These are phyloP conservation scores for Podospora fimiseda DNA, from an alignment of 495 filamentous ascomycete species.

Conservation along the genomic window DNA sequence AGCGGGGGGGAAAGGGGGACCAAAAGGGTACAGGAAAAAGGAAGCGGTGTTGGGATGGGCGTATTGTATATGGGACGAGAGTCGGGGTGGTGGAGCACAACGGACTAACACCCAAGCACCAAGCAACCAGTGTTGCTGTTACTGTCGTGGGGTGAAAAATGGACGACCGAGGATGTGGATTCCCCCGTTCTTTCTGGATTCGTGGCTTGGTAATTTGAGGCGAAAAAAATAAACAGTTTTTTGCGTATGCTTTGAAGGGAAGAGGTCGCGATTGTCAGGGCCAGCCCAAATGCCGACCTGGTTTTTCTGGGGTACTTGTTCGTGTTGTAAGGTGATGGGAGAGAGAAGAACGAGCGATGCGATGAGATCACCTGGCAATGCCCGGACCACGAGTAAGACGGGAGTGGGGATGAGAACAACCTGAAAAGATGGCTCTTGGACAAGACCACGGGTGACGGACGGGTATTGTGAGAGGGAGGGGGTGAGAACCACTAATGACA, in stretches of 20 bases:
- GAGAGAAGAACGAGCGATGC: slow-evolving; percentile 10
- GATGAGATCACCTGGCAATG: slow-evolving; percentile 15
- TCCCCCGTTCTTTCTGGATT: background rate
- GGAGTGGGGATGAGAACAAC: background rate
- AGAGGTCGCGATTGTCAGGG: slow-evolving; percentile 23
- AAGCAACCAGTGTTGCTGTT: slow-evolving; percentile 14
- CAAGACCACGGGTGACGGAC: background rate
- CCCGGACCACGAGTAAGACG: background rate
- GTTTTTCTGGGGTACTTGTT: slow-evolving; percentile 7
- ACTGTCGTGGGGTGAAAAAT: slow-evolving; percentile 4
- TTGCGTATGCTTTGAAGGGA: background rate
- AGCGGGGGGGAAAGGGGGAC: slow-evolving; percentile 9
- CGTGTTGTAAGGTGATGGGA: slow-evolving; percentile 16
- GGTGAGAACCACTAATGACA: background rate
- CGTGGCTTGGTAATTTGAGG: background rate
- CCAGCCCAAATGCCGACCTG: slow-evolving; percentile 26
- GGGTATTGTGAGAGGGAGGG: background rate
- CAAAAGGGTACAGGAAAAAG: background rate
- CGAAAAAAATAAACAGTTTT: background rate
- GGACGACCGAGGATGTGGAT: slow-evolving; percentile 1
- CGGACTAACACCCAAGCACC: slow-evolving; percentile 11
- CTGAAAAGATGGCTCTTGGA: background rate
- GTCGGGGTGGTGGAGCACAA: slow-evolving; percentile 12
- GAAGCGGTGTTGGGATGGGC: slow-evolving; percentile 3
- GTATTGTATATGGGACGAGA: slow-evolving; percentile 16